phyloP scores from a whole-genome alignment of 164 flowering plant species.

The Hamamelis virginiana region DNA sequence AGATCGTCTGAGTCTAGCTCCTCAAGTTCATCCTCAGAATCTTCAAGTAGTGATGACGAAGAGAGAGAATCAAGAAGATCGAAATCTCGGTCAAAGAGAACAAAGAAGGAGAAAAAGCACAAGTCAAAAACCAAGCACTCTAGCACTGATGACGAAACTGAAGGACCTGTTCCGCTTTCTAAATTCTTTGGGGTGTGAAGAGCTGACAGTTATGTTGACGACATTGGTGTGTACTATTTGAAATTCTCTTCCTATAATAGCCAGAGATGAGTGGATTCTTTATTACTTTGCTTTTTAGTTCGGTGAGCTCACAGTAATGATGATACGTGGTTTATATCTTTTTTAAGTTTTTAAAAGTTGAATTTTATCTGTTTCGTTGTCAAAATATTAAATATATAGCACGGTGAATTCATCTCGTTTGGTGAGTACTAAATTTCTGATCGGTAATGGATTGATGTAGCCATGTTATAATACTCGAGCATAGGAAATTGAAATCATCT shows the following conservation, averaged over 20 bases:
- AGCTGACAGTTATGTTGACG: slow-evolving; percentile 28
- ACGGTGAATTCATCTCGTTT: not conserved
- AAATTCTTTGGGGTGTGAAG: slow-evolving; percentile 82
- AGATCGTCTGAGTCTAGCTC: slow-evolving; percentile 65
- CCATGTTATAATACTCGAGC: no score
- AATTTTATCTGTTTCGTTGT: no score
- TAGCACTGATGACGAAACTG: slow-evolving; percentile 44
- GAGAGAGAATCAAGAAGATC: slow-evolving; percentile 71
- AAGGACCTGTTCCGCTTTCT: slow-evolving; percentile 93
- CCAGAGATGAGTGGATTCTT: slow-evolving; percentile 9
- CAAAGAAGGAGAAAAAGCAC: slow-evolving; percentile 73
- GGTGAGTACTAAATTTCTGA: not conserved
- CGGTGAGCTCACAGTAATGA: no score
- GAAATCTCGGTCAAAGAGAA: slow-evolving; percentile 69
- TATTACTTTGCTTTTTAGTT: not conserved
- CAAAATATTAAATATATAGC: no score
- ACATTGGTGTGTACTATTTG: not conserved
- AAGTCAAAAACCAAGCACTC: slow-evolving; percentile 58
- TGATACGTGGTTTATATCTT: not conserved
- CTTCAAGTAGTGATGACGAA: slow-evolving; percentile 76
- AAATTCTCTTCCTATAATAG: not conserved
- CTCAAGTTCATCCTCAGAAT: slow-evolving; percentile 75
- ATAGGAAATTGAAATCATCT: not conserved
- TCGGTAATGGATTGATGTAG: no score
- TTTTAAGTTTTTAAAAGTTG: not conserved